phyloP scores from a whole-genome alignment of 768 basidiomycete genomes.

The Hericium rajendrae region DNA sequence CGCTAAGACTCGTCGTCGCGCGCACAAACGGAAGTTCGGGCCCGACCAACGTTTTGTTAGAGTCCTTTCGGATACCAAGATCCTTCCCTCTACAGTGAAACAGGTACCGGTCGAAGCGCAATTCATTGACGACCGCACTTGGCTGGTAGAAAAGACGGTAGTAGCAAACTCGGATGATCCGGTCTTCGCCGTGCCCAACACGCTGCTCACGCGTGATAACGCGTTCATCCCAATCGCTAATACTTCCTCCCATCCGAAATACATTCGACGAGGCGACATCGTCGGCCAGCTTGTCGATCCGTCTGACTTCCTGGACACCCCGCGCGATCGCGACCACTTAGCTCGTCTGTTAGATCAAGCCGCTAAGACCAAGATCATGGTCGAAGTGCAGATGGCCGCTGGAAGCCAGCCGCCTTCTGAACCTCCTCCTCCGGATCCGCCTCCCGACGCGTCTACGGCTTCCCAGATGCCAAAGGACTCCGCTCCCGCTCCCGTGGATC shows the following conservation, averaged over 20 bases:
- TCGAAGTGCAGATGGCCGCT: no score
- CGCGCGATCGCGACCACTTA: neutral
- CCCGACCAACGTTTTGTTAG: neutral
- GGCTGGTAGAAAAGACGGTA: neutral
- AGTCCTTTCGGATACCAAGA: neutral
- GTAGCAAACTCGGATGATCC: neutral
- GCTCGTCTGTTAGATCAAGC: neutral
- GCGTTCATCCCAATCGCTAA: neutral
- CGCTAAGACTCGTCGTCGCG: neutral
- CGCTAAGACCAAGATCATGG: no score
- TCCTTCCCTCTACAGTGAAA: neutral
- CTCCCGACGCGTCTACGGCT: no score
- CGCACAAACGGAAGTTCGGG: neutral
- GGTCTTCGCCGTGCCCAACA: neutral
- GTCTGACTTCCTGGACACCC: neutral
- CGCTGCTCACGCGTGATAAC: neutral
- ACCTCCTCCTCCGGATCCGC: no score
- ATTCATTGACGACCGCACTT: neutral
- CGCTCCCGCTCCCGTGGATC: no score
- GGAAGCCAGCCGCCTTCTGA: no score
- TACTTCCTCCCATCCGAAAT: neutral
- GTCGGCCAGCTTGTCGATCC: neutral
- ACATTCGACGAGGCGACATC: neutral
- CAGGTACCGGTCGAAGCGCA: neutral
- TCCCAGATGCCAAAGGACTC: no score